Evolutionary conservation across 2,329 filamentous ascomycete genomes (phyloP).

Genomic region (Pseudogymnoascus sp.): DNA sequence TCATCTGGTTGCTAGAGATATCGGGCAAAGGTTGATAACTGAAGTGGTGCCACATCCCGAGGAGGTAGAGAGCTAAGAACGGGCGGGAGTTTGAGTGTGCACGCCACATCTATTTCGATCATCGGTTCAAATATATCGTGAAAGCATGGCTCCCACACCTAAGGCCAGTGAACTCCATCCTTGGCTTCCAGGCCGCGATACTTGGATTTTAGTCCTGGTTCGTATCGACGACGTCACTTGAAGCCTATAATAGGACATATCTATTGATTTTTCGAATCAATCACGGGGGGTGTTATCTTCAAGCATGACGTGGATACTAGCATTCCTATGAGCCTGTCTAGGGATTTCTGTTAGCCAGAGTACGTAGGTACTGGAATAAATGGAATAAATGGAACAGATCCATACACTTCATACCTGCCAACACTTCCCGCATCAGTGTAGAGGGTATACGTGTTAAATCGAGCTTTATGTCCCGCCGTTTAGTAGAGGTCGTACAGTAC

Average conservation of each 20-base stretch:
- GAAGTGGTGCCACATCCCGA: slow-evolving; percentile 5
- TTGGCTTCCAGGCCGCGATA: not conserved
- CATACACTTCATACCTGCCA: not conserved
- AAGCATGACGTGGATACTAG: not conserved
- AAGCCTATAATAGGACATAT: not conserved
- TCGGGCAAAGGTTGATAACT: not conserved
- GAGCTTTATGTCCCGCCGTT: no score
- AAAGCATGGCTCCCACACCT: not conserved
- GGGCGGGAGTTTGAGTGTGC: slow-evolving; percentile 1
- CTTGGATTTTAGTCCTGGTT: not conserved
- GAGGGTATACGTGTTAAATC: not conserved
- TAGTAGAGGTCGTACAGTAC: not conserved
- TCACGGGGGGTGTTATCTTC: not conserved
- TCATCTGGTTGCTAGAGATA: slow-evolving; percentile 8
- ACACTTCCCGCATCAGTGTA: not conserved
- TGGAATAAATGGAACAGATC: not conserved
- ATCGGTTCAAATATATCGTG: not conserved
- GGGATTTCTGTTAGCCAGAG: not conserved
- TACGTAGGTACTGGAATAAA: not conserved
- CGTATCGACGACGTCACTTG: not conserved
- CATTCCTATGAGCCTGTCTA: not conserved
- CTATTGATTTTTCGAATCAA: not conserved
- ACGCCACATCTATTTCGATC: slow-evolving; percentile 8
- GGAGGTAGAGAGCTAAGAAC: not conserved
- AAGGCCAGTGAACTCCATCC: not conserved